A percentile compares a stretch with the other conserved stretches of the same genome.
Evolutionary conservation across 1,139 yeast genomes (phyloP).

Genomic region (Suhomyces kunorum): DNA sequence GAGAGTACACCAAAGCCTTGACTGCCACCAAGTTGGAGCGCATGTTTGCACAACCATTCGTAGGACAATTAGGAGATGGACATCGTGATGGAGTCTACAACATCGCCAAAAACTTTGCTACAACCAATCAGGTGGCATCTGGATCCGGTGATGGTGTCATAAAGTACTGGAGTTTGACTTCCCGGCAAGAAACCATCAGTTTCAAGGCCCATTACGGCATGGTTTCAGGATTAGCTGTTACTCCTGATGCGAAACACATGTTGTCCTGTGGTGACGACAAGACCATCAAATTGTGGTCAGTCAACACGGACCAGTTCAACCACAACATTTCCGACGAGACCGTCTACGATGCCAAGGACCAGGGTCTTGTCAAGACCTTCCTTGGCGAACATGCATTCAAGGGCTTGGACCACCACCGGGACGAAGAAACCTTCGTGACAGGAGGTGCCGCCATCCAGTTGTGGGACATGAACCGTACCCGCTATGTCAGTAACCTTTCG

Average conservation of each 20-base stretch:
- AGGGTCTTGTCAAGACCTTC: conserved; percentile 71
- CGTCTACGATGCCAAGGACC: conserved; percentile 31
- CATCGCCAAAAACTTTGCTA: conserved; percentile 74
- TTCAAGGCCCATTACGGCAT: conserved; percentile 90
- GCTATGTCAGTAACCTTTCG: conserved; percentile 72
- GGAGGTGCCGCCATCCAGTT: conserved; percentile 88
- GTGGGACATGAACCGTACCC: conserved; percentile 84
- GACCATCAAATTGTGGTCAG: conserved; percentile 82
- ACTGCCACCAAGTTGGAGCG: conserved; percentile 94
- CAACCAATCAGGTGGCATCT: conserved; percentile 76
- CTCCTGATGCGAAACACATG: conserved; percentile 61
- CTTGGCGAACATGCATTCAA: conserved; percentile 83
- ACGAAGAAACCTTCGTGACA: conserved; percentile 76
- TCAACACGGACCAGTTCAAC: conserved; percentile 46
- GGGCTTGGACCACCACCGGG: conserved; percentile 83
- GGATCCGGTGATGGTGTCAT: conserved; percentile 96
- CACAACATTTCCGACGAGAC: conserved; percentile 36
- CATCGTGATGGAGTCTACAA: conserved; percentile 95
- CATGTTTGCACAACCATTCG: conserved; percentile 96
- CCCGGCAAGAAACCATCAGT: conserved; percentile 71
- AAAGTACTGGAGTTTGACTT: conserved; percentile 85
- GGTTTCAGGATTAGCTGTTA: conserved; percentile 83
- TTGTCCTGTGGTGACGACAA: conserved; percentile 92
- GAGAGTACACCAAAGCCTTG: conserved; percentile 93
- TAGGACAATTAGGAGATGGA: conserved; percentile 93